These are phyloP conservation scores for Escallonia rubra DNA, from an alignment of 129 eudicot genomes.

Conservation along the genomic window DNA sequence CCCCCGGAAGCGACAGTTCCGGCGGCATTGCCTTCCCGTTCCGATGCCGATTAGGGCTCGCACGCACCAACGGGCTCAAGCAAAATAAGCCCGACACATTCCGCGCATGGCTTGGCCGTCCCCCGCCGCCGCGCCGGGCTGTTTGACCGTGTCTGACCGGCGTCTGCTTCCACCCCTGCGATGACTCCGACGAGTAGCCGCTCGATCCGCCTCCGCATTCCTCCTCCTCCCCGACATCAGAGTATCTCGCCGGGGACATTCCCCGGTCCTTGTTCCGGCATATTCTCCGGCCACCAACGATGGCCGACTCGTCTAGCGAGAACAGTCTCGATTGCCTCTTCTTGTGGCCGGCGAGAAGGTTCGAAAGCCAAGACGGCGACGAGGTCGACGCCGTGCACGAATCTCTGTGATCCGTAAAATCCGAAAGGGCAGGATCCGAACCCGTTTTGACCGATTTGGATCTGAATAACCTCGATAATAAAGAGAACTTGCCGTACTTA, in stretches of 20 bases:
- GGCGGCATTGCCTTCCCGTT: constrained; percentile 53
- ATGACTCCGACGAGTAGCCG: constrained; percentile 48
- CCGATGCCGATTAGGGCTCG: constrained; percentile 66
- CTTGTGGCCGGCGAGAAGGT: constrained; percentile 26
- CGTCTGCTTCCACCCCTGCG: constrained; percentile 55
- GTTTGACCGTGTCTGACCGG: constrained; percentile 42
- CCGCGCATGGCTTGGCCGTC: constrained; percentile 24
- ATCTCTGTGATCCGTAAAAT: constrained; percentile 14
- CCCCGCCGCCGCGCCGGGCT: constrained; percentile 25
- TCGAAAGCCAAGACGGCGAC: constrained; percentile 57
- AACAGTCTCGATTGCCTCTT: constrained; percentile 30
- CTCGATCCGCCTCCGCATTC: constrained; percentile 32
- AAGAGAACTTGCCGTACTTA: constrained; percentile 20
- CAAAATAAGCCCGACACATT: constrained; percentile 46
- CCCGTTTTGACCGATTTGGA: constrained; percentile 39
- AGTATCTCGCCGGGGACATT: constrained; percentile 41
- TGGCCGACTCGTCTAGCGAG: constrained; percentile 17
- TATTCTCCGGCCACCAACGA: constrained; percentile 14
- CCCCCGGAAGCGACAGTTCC: constrained; percentile 48
- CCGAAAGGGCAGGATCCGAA: constrained; percentile 20
- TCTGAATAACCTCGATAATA: constrained; percentile 48
- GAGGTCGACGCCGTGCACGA: constrained; percentile 21
- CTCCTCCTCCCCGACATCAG: constrained; percentile 42
- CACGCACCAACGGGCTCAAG: constrained; percentile 66
- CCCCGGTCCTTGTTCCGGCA: constrained; percentile 39